Base-by-base conservation (phyloP, 176 grass and related monocot genomes). In the Melocanna baccifera region DNA sequence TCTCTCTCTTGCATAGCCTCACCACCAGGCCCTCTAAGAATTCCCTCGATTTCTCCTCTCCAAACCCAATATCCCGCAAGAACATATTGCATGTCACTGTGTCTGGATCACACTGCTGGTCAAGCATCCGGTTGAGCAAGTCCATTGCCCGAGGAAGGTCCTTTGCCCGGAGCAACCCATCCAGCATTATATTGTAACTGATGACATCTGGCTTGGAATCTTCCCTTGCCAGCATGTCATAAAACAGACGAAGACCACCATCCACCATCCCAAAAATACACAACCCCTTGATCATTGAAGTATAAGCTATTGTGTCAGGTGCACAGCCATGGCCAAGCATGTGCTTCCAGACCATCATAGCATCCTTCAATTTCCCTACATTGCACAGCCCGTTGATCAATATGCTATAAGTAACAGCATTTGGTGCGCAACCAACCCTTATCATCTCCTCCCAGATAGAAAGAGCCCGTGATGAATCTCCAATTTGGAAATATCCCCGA, bases 321-420 rank as follows among this genome's bases (percentile, higher is more conserved):
- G 61, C 34, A 58, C 89, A 93, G 14, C 91, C 96, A 84, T 62
- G 64, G 37, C 20, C 80, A 66, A 93, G 71, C 96, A 98, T 98
- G 89, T 92, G 67, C 85, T 95, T 98, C 96, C 96, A 98, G 29
- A 95, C 87, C 93, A 95, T 98, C 96, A 95, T 92, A 59, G 91
- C 89, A 67, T 98, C 89, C 85, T 95, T 95, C 37, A 95, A 77
- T 91, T 64, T 93, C 42, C 96, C 93, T 29, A 85, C 52, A 70
- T 87, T 86, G 56, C 93, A 98, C 30, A 98, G 67, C 29, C 93
- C 93, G 47, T 68, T 88, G 77, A 98, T 95, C 68, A 95, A 78
- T 62, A 98, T 91, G 80, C 96, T 98, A 57, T 93, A 98, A 67
- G 84, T 85, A 12, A 98, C 81, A 41, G 73, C 76, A 70, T 85